Evolutionary conservation across 192 early-diverging fungal genomes (phyloP).

Genomic region (Gonapodya sp.): DNA sequence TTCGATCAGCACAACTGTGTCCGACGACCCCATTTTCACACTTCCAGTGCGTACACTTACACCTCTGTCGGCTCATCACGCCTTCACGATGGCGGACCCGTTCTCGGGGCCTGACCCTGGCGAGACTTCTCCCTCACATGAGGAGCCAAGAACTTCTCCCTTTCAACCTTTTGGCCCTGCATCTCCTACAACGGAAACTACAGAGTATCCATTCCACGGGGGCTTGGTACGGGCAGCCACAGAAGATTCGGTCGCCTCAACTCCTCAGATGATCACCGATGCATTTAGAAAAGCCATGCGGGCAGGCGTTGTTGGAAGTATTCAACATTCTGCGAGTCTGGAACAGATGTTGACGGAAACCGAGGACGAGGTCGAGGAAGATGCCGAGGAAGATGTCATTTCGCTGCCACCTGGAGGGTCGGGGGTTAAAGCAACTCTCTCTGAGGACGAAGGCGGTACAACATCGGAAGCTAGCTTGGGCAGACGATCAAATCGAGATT

Average conservation of each 20-base stretch:
- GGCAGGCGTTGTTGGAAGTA: neutral
- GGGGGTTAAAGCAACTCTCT: neutral
- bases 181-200: neutral
- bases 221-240: neutral
- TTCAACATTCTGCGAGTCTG: neutral
- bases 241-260: neutral
- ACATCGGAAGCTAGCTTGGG: neutral
- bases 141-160: too few species aligned
- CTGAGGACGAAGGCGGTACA: neutral
- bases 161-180: neutral
- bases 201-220: neutral
- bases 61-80: too few species aligned
- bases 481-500: neutral
- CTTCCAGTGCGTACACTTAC: too few species aligned
- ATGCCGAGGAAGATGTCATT: neutral
- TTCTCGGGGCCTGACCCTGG: neutral
- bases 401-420: neutral
- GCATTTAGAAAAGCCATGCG: neutral
- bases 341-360: neutral
- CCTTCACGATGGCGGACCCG: neutral
- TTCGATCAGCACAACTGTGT: too few species aligned
- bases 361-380: neutral
- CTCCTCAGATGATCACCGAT: neutral
- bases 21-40: too few species aligned
- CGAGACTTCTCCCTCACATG: neutral